These are phyloP conservation scores for Calocera viscosa DNA, from an alignment of 768 basidiomycete genomes.

Conservation along the genomic window DNA sequence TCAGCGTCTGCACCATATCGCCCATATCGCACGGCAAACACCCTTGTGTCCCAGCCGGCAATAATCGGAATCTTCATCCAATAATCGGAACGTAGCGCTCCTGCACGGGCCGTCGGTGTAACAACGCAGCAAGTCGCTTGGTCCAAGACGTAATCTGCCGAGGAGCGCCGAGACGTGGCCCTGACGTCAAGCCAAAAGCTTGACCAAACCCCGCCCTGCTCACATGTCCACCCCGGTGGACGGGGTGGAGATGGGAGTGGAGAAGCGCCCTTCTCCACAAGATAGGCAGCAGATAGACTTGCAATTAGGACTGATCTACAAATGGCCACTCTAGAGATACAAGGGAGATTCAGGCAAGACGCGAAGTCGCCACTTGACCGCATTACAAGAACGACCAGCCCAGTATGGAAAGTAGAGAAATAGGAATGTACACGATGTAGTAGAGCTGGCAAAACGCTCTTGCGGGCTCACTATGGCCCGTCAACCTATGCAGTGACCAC, in stretches of 20 bases:
- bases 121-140: neutral
- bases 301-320: neutral
- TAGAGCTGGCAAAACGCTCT: neutral
- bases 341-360: neutral
- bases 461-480: neutral
- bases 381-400: neutral
- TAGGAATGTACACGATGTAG: neutral
- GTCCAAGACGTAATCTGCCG: slow-evolving; percentile 6
- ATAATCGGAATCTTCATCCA: neutral
- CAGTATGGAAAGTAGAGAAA: neutral
- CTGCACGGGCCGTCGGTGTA: slow-evolving; percentile 8
- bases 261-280: neutral
- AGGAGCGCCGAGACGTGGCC: neutral
- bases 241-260: too few relatives aligned
- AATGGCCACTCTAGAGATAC: neutral
- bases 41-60: neutral
- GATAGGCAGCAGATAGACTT: neutral
- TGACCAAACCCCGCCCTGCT: neutral
- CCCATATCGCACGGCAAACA: neutral
- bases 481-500: neutral
- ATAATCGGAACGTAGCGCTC: neutral
- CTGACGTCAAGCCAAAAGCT: neutral
- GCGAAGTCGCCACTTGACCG: neutral
- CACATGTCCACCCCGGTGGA: neutral
- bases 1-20: neutral